Evolutionary conservation across 352 stramenopile genomes (phyloP), one percentile per base, ranked within the genome.

Genomic region (Pythium biforme): DNA sequence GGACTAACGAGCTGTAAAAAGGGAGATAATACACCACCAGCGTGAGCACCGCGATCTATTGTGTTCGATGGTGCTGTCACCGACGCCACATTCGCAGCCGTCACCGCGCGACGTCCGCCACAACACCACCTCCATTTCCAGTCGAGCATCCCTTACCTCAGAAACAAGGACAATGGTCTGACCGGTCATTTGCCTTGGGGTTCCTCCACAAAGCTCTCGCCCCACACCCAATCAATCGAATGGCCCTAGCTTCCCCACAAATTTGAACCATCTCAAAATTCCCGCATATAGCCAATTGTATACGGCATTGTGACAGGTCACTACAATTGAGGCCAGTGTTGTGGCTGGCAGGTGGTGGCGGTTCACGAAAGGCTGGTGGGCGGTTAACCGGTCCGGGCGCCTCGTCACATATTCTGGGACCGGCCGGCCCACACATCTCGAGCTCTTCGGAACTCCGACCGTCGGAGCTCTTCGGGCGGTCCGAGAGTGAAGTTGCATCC

Each of bases 131-230:
- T 20, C n/a, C 17, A 52, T 40, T 11, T 23, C 41, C 41, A 54
- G 6, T 20, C 27, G 40, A 49, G 54, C 58, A 53, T 48, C 45
- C 45, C 66, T 66, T 57, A 73, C 66, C 66, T 73, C 66, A 69
- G 66, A 66, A 73, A 73, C 66, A 73, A 73, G 66, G 66, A 73
- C 66, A 73, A 73, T 73, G 56, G 53, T 57, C 52, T 37, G 47
- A 33, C 26, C 29, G 0, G 12, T 20, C 15, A 26, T 49, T 54
- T 55, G 22, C 22, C 17, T 27, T 22, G 0, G 37, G 25, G 49
- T 33, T 43, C 14, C 51, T 22, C 26, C 46, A 37, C 55, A 23
- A 52, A 58, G 45, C 37, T 62, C 66, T 66, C 61, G 37, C 54
- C 50, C 59, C 62, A 52, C 51, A 68, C 54, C 66, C 66, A 72